Evolutionary conservation across 345 rosid species (phyloP), one percentile per base, ranked within the genome.

Genomic region (Citropsis articulata): DNA sequence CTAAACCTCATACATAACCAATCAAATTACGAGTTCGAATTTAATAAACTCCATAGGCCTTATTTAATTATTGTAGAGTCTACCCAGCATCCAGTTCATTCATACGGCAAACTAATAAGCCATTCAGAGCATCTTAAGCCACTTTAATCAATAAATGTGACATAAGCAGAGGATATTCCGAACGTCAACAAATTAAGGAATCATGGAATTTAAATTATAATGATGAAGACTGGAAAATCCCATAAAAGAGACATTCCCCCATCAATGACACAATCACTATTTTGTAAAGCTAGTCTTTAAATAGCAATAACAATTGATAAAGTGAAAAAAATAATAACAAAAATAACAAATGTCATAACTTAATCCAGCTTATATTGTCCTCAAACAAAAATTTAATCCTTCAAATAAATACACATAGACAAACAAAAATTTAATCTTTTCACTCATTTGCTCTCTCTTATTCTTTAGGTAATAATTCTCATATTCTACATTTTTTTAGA

Each of bases 401-500:
- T 70, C 16, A 33, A 35, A 62, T 21, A 69, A 53, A 28, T 19
- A 48, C 69, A 48, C 21, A 66, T 9, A 68, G 38, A 42, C 18
- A 68, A n/a, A 22, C 42, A 12, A 21, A n/a, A 31, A 31, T 28
- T n/a, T n/a, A n/a, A n/a, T n/a, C n/a, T 80, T 86, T 83, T 21
- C 50, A 57, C 35, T 75, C 70, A 65, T 78, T 69, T 68, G 50
- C 80, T 69, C 73, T 85, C 2, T 83, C 81, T 80, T 86, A 24
- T 77, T 63, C 73, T 83, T 84, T 4, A 89, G 89, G n/a, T 19
- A 64, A 62, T 79, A 88, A 64, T 86, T 86, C 76, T 81, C 85
- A 78, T 71, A 82, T 9, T 80, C 89, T 86, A 73, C 72, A 78
- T 38, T 7, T 48, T 48, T 64, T 60, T 4, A 70, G 65, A 31